Evolutionary conservation across 208 protist genomes (phyloP), one percentile per base, ranked within the genome.

Genomic region (Trypanosomatidae sp.): DNA sequence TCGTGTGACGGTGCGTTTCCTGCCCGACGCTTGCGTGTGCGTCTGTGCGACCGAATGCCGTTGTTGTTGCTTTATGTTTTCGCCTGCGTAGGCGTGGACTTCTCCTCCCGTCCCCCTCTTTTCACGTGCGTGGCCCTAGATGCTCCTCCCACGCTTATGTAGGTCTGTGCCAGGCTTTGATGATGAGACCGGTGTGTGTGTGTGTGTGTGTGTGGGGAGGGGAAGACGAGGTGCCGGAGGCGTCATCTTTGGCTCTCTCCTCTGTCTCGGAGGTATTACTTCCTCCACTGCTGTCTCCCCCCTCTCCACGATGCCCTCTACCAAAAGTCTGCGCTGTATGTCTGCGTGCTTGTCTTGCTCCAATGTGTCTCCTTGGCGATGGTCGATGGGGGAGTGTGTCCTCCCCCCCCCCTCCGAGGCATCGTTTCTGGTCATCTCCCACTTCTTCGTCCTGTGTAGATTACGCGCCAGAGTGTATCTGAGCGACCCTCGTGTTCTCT

Each of bases 371-470:
- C 53, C 22, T 59, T 59, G 53, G 25, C 19, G 53, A 25, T 59
- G 10, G 13, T 7, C 0, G 53, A 1, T 12, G 4, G 3, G 47
- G 12, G 47, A 1, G 17, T 4, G 47, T 19, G 47, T 7, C 47
- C 47, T 50, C 47, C 50, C 50, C 49, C 49, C 49, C 49, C 50
- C 19, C 19, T 13, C 25, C 25, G 53, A 59, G 25, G 5, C 39
- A 4, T n/a, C 19, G 5, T 17, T 28, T 65, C 19, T 43, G 22
- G 2, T 66, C 30, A 6, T 46, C 70, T 50, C 52, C 17, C 22
- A 75, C 68, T 49, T 68, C 76, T 46, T 53, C 36, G 36, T 73
- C 69, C 28, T 22, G 17, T n/a, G 52, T 62, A 65, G 60, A 65
- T 65, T 25, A 39, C 60, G 60, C 22, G 17, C 60, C 9, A 44